Evolutionary conservation across 164 flowering plant species (phyloP), one percentile per base, ranked within the genome.

Genomic region (Annona cherimola): DNA sequence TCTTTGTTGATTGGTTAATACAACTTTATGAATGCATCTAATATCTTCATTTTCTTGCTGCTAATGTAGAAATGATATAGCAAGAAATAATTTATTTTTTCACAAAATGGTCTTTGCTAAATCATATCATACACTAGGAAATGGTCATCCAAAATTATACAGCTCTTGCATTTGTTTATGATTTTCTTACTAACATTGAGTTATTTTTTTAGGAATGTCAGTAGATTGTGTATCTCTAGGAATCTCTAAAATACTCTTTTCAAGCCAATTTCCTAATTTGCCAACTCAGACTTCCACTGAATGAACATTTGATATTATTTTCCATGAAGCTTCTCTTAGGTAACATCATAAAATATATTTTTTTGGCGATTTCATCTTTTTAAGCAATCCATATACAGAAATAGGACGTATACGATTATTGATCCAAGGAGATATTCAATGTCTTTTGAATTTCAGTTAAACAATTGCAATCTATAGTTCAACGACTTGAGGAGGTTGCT

Each of bases 201-300:
- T 43, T 66, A 7, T 11, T n/a, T 44, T 64, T 82, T 72, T 84
- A 94, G 98, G 98, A 74, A 90, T 90, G 44, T 97, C 98, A 20
- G 97, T 93, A 55, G 98, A 94, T 79, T 88, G 92, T 79, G 70
- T 94, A 68, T 89, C 96, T 71, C 67, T 94, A 81, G 98, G 97
- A 35, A 45, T 92, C 76, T 94, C 96, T 35, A 61, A 81, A 77
- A 77, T 78, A 57, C 91, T 94, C 42, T 94, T 92, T 71, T 89
- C 92, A 8, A 46, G 66, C 50, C 68, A 81, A 50, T 8, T 50
- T 63, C 92, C 98, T 78, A 94, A 92, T 81, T 81, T 94, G 93
- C 97, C 92, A 83, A 42, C 26, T 61, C 39, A 7, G 39, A 12
- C 46, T 67, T 44, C 45, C 60, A 42, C 14, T 63, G 57, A 9